Evolutionary conservation across 805 yeast species (phyloP).

Genomic region (Lachancea kluyveri): DNA sequence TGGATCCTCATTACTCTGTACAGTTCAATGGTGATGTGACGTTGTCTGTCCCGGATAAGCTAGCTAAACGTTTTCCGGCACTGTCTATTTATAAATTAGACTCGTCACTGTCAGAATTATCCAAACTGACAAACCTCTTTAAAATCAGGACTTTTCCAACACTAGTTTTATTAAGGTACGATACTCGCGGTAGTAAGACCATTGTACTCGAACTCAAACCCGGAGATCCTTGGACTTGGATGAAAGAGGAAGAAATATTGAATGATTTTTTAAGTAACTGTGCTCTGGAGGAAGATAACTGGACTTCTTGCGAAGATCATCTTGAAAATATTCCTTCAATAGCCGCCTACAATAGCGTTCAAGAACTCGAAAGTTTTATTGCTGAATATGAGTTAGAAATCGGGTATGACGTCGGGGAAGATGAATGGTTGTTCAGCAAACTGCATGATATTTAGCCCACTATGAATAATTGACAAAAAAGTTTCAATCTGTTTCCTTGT

Average conservation of each 20-base stretch:
- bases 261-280: too few species aligned
- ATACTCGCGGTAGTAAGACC: neutral
- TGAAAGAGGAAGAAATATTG: too few species aligned
- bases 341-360: too few species aligned
- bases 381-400: slow-evolving; percentile 9
- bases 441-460: too few species aligned
- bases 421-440: slow-evolving; percentile 18
- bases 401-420: slow-evolving; percentile 12
- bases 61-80: slow-evolving; percentile 21
- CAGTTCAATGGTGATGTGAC: slow-evolving; percentile 25
- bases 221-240: too few species aligned
- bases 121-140: slow-evolving; percentile 20
- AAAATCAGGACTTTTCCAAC: slow-evolving; percentile 12
- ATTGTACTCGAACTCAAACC: too few species aligned
- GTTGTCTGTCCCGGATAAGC: slow-evolving; percentile 29
- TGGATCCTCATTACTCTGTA: slow-evolving; percentile 17
- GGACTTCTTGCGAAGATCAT: too few species aligned
- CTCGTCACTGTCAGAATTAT: slow-evolving; percentile 22
- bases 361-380: too few species aligned
- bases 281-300: too few species aligned
- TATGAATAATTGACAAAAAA: too few species aligned
- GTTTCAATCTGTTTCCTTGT: too few species aligned
- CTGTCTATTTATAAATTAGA: slow-evolving; percentile 32
- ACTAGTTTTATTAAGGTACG: slow-evolving; percentile 4
- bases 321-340: too few species aligned